These are phyloP conservation scores for Penicillium sp. DNA, from an alignment of 2,329 filamentous ascomycete species.

Conservation along the genomic window DNA sequence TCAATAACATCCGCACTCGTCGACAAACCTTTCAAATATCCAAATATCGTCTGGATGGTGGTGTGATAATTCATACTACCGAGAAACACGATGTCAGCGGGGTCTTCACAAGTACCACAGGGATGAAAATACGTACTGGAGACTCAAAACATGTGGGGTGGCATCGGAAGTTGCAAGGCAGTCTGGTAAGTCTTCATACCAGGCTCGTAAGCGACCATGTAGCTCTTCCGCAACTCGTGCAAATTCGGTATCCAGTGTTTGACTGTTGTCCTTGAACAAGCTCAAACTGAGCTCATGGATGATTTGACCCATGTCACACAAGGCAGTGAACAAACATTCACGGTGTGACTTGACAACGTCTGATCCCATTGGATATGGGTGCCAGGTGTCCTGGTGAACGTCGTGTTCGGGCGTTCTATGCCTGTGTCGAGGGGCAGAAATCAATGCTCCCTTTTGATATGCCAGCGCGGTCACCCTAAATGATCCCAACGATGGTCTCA, in stretches of 20 bases:
- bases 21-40: conserved; percentile 14
- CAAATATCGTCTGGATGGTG: conserved; percentile 38
- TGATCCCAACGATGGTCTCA: background rate
- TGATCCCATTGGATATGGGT: conserved; percentile 20
- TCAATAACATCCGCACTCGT: conserved; percentile 1
- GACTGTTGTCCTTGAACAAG: conserved; percentile 16
- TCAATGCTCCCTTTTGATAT: conserved; percentile 18
- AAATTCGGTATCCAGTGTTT: conserved; percentile 10
- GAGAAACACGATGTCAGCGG: conserved; percentile 1
- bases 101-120: background rate
- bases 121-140: conserved; percentile 7
- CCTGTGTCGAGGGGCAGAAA: conserved; percentile 18
- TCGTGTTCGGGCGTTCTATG: conserved; percentile 7
- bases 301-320: conserved; percentile 23
- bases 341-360: conserved; percentile 16
- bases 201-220: conserved; percentile 19
- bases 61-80: conserved; percentile 41
- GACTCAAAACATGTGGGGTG: conserved; percentile 13
- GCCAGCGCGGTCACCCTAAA: conserved; percentile 23
- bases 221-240: conserved; percentile 14
- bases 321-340: conserved; percentile 20
- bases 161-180: conserved; percentile 12
- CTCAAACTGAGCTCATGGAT: conserved; percentile 18
- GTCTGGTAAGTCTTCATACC: conserved; percentile 15
- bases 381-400: conserved; percentile 21